Conservation (phyloP, 1,284 basidiomycete species). For the Psilocybe mexicana region DNA sequence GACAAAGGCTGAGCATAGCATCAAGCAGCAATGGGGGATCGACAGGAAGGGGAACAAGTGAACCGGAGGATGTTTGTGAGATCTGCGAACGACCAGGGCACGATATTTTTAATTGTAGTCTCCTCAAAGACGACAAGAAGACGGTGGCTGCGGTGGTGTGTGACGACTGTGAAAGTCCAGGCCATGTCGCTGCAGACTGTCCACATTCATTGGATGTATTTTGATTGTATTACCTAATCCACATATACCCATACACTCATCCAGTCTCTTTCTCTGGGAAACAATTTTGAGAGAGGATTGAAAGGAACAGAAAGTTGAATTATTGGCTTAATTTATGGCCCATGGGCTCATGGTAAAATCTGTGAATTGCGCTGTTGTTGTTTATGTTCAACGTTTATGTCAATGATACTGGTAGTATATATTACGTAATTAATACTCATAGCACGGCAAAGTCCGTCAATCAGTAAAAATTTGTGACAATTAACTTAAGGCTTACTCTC, state of each 20-base stretch:
- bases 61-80: slow-evolving; percentile 58
- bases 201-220: slow-evolving; percentile 83
- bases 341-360: too few species aligned
- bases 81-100: slow-evolving; percentile 83
- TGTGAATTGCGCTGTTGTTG: too few species aligned
- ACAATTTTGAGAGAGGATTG: neutral
- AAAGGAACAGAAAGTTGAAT: too few species aligned
- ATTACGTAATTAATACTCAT: slow-evolving; percentile 13
- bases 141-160: slow-evolving; percentile 62
- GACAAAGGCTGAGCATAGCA: slow-evolving; percentile 27
- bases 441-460: slow-evolving; percentile 11
- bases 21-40: slow-evolving; percentile 27
- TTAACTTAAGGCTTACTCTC: neutral
- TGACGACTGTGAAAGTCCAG: slow-evolving; percentile 75
- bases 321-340: too few species aligned
- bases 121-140: slow-evolving; percentile 44
- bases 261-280: slow-evolving; percentile 14
- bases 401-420: neutral
- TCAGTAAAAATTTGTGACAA: slow-evolving; percentile 23
- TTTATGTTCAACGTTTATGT: too few species aligned
- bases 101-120: slow-evolving; percentile 78
- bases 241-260: slow-evolving; percentile 22
- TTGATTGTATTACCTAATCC: slow-evolving; percentile 34
- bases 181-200: slow-evolving; percentile 70
- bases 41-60: slow-evolving; percentile 8